Percentiles rank a stretch among this genome's conserved stretches.
phyloP scores from a whole-genome alignment of 2,329 filamentous ascomycete species.

The Exophiala lecanii-corni region DNA sequence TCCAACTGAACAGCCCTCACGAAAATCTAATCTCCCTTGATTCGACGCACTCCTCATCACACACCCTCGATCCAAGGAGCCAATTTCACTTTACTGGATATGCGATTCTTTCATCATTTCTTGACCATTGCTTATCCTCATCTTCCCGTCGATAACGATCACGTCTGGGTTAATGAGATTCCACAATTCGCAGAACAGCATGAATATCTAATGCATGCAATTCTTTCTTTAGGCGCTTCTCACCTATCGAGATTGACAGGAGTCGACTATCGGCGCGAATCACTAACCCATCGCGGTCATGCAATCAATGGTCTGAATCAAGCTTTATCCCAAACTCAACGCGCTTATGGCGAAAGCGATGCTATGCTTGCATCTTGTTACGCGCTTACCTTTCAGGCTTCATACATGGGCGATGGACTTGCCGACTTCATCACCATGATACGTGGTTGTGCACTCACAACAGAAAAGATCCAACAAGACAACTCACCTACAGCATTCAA shows the following conservation, averaged over 20 bases:
- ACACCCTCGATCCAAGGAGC: conserved; percentile 19
- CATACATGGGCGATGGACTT: conserved; percentile 33
- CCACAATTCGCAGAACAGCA: conserved; percentile 65
- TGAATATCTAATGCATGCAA: conserved; percentile 66
- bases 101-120: conserved; percentile 53
- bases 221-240: conserved; percentile 63
- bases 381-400: conserved; percentile 32
- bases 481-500: conserved; percentile 27
- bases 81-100: conserved; percentile 41
- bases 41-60: conserved; percentile 23
- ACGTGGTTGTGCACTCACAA: conserved; percentile 32
- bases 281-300: conserved; percentile 61
- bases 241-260: conserved; percentile 46
- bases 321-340: conserved; percentile 36
- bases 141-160: conserved; percentile 61
- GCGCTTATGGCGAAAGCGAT: conserved; percentile 26
- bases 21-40: conserved; percentile 18
- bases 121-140: conserved; percentile 53
- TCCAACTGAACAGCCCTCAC: conserved; percentile 13
- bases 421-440: conserved; percentile 35
- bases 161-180: conserved; percentile 63
- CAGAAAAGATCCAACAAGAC: conserved; percentile 33
- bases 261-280: conserved; percentile 50
- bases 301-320: conserved; percentile 61
- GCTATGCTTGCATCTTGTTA: conserved; percentile 33